These are phyloP conservation scores for Aspergillus sp. DNA, from an alignment of 2,329 filamentous ascomycete species.

Conservation along the genomic window DNA sequence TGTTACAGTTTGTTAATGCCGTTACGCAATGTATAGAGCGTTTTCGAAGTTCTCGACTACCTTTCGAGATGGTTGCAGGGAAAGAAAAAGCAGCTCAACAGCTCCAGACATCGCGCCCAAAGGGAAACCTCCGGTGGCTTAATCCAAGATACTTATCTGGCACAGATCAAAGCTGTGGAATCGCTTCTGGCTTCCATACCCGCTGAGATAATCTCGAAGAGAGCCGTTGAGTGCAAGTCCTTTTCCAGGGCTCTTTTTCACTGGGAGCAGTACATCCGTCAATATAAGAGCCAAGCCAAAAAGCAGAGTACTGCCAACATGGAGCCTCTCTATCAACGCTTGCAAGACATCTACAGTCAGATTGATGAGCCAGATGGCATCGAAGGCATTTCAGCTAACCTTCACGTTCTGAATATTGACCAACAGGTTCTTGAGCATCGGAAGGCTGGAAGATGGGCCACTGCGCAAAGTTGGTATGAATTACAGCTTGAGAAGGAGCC, in stretches of 20 bases:
- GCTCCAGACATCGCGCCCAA: slow-evolving; percentile 25
- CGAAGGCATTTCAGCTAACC: slow-evolving; percentile 85
- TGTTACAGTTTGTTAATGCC: not conserved
- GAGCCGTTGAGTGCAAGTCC: slow-evolving; percentile 90
- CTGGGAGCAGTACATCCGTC: slow-evolving; percentile 83
- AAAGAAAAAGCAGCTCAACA: slow-evolving; percentile 57
- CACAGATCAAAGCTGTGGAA: slow-evolving; percentile 64
- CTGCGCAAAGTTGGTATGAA: slow-evolving; percentile 97
- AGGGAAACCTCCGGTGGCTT: slow-evolving; percentile 26
- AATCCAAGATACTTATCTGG: slow-evolving; percentile 30
- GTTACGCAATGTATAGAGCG: slow-evolving; percentile 56
- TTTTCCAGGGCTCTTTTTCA: slow-evolving; percentile 91
- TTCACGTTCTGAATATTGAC: slow-evolving; percentile 83
- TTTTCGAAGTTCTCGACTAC: slow-evolving; percentile 90
- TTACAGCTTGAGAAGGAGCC: slow-evolving; percentile 79
- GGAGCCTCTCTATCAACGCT: slow-evolving; percentile 66
- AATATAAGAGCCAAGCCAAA: slow-evolving; percentile 44
- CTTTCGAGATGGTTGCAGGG: slow-evolving; percentile 84
- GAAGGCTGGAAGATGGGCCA: slow-evolving; percentile 89
- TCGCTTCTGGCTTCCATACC: slow-evolving; percentile 67
- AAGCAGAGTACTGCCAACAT: slow-evolving; percentile 52
- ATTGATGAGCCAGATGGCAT: slow-evolving; percentile 98
- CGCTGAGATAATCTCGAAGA: slow-evolving; percentile 70
- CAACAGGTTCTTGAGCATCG: slow-evolving; percentile 91
- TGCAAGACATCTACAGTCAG: slow-evolving; percentile 93